Evolutionary conservation across 1,284 basidiomycete genomes (phyloP).

Genomic region (Ceratobasidium papillatum): DNA sequence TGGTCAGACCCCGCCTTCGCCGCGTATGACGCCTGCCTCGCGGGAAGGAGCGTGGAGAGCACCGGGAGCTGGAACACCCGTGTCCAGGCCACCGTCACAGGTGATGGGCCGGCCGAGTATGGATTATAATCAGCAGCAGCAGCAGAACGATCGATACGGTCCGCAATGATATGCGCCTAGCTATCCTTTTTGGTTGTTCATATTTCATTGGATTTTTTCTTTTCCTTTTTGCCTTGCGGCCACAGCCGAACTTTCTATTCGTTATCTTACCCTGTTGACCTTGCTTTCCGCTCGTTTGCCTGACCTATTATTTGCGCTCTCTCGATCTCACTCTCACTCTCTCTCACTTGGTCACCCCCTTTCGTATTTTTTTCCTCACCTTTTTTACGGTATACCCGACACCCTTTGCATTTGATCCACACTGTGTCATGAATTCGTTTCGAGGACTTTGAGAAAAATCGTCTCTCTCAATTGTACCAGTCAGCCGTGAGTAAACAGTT

Average conservation of each 20-base stretch:
- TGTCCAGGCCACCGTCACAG: slow-evolving; percentile 26
- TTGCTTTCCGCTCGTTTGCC: slow-evolving; percentile 10
- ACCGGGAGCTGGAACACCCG: neutral
- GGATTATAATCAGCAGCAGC: slow-evolving; percentile 2
- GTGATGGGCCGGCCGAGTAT: slow-evolving; percentile 29
- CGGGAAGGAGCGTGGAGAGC: slow-evolving; percentile 13
- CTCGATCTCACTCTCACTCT: neutral
- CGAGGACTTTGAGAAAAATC: slow-evolving; percentile 30
- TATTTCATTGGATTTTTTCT: neutral
- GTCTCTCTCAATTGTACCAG: slow-evolving; percentile 38
- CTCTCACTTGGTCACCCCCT: slow-evolving; percentile 6
- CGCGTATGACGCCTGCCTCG: slow-evolving; percentile 13
- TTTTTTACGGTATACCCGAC: slow-evolving; percentile 40
- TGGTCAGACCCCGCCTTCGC: slow-evolving; percentile 18
- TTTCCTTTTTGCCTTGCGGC: neutral
- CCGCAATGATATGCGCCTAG: slow-evolving; percentile 7
- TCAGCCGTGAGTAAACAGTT: slow-evolving; percentile 36
- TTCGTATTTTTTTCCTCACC: slow-evolving; percentile 15
- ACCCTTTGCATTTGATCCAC: slow-evolving; percentile 38
- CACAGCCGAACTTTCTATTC: neutral
- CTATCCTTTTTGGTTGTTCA: neutral
- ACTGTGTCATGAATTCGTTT: slow-evolving; percentile 41
- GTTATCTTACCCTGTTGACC: slow-evolving; percentile 12
- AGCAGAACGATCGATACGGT: slow-evolving; percentile 20
- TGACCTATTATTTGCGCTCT: neutral